Percentiles rank a stretch among this genome's conserved stretches.
These are phyloP conservation scores for Penicillium coprophilum DNA, from an alignment of 495 filamentous ascomycete species.

Conservation along the genomic window DNA sequence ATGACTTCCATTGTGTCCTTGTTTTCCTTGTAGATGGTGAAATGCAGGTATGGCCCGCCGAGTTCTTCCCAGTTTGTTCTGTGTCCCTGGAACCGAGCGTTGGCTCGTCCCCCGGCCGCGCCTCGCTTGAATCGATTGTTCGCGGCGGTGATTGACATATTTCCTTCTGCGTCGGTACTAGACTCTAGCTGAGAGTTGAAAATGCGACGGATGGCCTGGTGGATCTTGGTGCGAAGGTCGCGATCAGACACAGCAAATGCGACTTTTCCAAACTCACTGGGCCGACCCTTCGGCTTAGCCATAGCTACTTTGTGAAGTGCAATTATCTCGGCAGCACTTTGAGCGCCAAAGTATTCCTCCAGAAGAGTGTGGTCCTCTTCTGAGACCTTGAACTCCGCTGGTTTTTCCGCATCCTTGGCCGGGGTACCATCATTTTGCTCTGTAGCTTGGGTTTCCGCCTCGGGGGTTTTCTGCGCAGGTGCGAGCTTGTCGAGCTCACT, in stretches of 20 bases:
- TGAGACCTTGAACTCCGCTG: slow-evolving; percentile 38
- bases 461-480: slow-evolving; percentile 5
- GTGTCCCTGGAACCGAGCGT: slow-evolving; percentile 24
- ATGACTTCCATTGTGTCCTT: slow-evolving; percentile 96
- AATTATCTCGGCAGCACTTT: slow-evolving; percentile 41
- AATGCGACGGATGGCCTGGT: slow-evolving; percentile 64
- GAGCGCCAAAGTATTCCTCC: slow-evolving; percentile 43
- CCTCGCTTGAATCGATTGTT: slow-evolving; percentile 42
- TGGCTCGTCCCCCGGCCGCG: slow-evolving; percentile 29
- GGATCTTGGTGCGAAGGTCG: slow-evolving; percentile 60
- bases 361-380: slow-evolving; percentile 49
- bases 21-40: slow-evolving; percentile 96
- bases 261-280: slow-evolving; percentile 45
- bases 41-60: slow-evolving; percentile 82
- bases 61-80: slow-evolving; percentile 58
- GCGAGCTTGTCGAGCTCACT: slow-evolving; percentile 8
- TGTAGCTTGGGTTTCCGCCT: neutral
- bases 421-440: slow-evolving; percentile 10
- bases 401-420: slow-evolving; percentile 12
- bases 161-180: slow-evolving; percentile 54
- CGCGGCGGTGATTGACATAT: slow-evolving; percentile 57
- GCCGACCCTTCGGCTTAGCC: slow-evolving; percentile 38
- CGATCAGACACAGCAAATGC: slow-evolving; percentile 54
- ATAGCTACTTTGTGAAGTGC: slow-evolving; percentile 47
- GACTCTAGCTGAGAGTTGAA: slow-evolving; percentile 69